Percentiles rank a stretch among this genome's conserved stretches.
Evolutionary conservation across 139 green algal genomes (phyloP).

Genomic region (Closterium sp.): DNA sequence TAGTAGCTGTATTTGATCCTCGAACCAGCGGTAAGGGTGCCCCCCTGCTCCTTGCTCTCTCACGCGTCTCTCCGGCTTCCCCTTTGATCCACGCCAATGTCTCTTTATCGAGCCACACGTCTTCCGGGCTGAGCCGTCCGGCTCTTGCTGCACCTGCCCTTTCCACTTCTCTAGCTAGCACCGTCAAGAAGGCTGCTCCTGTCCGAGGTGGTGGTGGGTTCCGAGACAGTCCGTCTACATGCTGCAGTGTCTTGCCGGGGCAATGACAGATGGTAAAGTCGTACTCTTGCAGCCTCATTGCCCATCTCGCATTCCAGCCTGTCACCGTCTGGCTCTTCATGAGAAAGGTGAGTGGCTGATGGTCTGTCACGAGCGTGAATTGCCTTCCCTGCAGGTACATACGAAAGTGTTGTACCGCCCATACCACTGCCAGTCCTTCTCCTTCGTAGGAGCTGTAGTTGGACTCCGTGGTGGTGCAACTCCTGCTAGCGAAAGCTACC

Average conservation of each 20-base stretch:
- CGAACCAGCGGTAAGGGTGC: background rate
- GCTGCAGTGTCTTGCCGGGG: background rate
- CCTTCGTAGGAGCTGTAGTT: no score
- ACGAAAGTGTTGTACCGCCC: background rate
- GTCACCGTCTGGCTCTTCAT: background rate
- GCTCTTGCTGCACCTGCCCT: background rate
- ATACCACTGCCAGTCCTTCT: no score
- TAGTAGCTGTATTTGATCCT: background rate
- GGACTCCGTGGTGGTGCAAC: no score
- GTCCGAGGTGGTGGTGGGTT: background rate
- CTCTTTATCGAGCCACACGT: background rate
- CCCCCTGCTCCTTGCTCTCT: background rate
- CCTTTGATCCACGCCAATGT: background rate
- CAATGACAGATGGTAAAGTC: background rate
- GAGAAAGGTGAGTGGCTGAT: background rate
- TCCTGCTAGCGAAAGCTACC: no score
- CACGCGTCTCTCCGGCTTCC: background rate
- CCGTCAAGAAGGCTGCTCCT: background rate
- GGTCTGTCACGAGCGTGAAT: background rate
- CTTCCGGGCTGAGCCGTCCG: background rate
- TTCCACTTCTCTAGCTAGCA: no score
- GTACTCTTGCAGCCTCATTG: background rate
- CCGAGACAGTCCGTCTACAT: conserved; percentile 3
- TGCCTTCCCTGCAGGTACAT: background rate
- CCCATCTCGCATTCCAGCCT: background rate